Evolutionary conservation across 2,329 filamentous ascomycete species (phyloP).

Genomic region (Fusarium torreyae): DNA sequence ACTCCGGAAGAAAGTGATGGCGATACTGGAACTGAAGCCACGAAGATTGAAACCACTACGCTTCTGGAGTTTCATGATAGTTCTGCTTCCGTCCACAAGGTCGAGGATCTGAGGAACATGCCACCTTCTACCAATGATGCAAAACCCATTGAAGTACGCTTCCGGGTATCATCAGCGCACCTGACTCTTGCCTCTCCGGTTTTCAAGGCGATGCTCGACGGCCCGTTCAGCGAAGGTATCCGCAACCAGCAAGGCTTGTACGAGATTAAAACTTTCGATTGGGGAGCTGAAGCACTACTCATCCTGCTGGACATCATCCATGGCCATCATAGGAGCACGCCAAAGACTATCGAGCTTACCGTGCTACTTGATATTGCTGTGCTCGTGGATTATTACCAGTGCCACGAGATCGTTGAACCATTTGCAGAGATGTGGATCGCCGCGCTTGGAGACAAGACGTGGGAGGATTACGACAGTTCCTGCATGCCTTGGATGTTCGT

Average conservation of each 20-base stretch:
- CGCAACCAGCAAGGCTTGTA: neutral
- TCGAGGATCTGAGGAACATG: neutral
- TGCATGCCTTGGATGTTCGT: neutral
- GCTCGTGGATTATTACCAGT: conserved; percentile 49
- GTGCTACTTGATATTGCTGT: conserved; percentile 44
- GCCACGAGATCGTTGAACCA: conserved; percentile 35
- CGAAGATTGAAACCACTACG: accelerated
- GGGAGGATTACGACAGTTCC: neutral
- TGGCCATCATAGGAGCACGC: conserved; percentile 38
- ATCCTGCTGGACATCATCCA: conserved; percentile 50
- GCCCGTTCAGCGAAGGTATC: neutral
- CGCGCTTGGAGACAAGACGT: neutral
- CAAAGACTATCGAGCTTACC: conserved; percentile 8
- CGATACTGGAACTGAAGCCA: neutral
- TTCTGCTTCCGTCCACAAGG: accelerated
- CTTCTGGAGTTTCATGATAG: accelerated
- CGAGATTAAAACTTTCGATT: conserved; percentile 25
- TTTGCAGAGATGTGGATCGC: neutral
- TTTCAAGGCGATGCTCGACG: conserved; percentile 24
- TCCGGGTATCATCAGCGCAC: conserved; percentile 6
- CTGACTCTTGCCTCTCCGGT: conserved; percentile 19
- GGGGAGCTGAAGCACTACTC: conserved; percentile 47
- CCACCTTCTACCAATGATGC: accelerated
- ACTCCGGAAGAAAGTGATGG: too few relatives aligned
- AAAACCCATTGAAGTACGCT: neutral